A percentile compares a stretch with the other conserved stretches of the same genome.
Evolutionary conservation across 108 stramenopile species (phyloP).

Genomic region (Skeletonema grethae): DNA sequence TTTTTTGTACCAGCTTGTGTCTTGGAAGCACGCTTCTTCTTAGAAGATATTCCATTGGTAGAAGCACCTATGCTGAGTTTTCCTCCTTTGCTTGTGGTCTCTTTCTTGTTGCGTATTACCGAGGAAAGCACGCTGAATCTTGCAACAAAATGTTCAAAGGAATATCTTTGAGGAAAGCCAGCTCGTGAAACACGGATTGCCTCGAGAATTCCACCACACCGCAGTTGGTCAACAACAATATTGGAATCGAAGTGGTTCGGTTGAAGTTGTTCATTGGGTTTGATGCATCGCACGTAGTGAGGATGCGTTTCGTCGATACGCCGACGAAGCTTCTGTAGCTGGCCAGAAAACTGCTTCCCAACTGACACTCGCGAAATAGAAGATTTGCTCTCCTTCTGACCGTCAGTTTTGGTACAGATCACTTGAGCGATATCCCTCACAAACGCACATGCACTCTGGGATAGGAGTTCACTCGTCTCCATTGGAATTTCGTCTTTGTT

Average conservation of each 20-base stretch:
- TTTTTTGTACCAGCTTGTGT: constrained; percentile 23
- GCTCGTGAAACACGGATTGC: constrained; percentile 98
- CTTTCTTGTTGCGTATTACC: constrained; percentile 15
- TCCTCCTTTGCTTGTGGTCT: constrained; percentile 1
- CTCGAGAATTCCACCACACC: constrained; percentile 98
- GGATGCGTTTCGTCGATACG: constrained; percentile 93
- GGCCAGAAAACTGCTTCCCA: constrained; percentile 87
- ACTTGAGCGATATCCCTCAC: constrained; percentile 24
- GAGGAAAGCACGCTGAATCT: constrained; percentile 67
- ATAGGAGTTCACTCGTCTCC: constrained; percentile 80
- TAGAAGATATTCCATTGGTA: neutral
- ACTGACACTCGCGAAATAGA: constrained; percentile 52
- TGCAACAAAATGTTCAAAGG: constrained; percentile 81
- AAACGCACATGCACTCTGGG: constrained; percentile 25
- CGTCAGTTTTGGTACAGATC: constrained; percentile 25
- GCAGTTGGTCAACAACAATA: constrained; percentile 90
- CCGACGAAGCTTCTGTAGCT: constrained; percentile 82
- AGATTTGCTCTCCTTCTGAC: constrained; percentile 26
- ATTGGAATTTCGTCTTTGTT: constrained; percentile 92
- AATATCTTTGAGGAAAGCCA: constrained; percentile 95
- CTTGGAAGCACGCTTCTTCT: neutral
- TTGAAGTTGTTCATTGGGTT: constrained; percentile 93
- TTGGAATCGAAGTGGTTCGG: constrained; percentile 70
- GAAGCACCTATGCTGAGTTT: neutral
- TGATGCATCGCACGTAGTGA: constrained; percentile 98